Evolutionary conservation across 805 yeast species (phyloP), one percentile per base, ranked within the genome.

Genomic region (Nakazawaea pomicola): DNA sequence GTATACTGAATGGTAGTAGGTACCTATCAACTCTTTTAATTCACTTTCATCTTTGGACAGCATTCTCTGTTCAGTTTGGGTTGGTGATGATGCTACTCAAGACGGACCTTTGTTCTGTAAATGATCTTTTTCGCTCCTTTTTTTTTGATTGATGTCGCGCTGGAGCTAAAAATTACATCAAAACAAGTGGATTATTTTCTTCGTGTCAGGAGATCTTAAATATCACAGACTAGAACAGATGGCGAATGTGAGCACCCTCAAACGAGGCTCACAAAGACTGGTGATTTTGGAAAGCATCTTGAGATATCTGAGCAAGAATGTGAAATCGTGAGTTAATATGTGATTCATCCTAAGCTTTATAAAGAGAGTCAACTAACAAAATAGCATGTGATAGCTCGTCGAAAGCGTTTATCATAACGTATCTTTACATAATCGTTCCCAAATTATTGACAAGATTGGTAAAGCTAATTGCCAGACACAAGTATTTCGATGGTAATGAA

Each of bases 381-480:
- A 3, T 28, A 23, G 10, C 25, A 23, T 23, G 25, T 23, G 9
- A 5, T 18, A 43, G 46, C 3, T 39, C 46, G 4, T 29, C 43
- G 2, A 57, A 56, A 37, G 68, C 70, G 4, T 64, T 61, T 42
- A 27, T 60, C 8, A 55, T 53, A 36, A 64, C 67, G 15, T 63
- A 61, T 41, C 37, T 62, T 7, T 64, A 64, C 45, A 58, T 64
- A 16, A 54, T 55, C n/a, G 40, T 61, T 4, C 70, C 70, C 11
- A 57, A 53, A 41, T 41, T 57, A 11, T 33, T 62, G 15, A 48
- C 49, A 11, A 37, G 38, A 28, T 32, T 47, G 40, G 24, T 36
- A 51, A 7, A 47, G 42, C 9, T 38, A 39, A 11, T 55, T 51
- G 24, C 48, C 48, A 21, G 45, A 47, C 14, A 44, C 47, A 29